Evolutionary conservation across 2,329 filamentous ascomycete genomes (phyloP).

Genomic region (Penicillium janthinellum): DNA sequence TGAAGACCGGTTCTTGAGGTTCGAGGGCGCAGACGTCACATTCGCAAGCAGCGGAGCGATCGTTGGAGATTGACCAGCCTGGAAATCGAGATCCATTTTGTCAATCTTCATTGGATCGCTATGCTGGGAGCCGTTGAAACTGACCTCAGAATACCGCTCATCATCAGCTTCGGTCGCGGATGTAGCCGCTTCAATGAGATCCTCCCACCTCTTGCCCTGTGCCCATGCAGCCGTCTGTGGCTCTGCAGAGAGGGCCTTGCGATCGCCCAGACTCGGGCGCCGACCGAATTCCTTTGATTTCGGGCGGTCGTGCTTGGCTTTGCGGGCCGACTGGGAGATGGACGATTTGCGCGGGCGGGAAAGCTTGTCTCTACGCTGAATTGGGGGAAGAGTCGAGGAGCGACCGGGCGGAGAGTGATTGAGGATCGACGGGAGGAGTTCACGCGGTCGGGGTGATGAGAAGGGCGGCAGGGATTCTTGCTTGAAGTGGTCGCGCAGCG

Average conservation of each 20-base stretch:
- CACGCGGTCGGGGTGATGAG: slow-evolving; percentile 64
- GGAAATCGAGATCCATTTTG: slow-evolving; percentile 7
- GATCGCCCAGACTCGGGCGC: slow-evolving; percentile 71
- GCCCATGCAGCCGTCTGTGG: slow-evolving; percentile 70
- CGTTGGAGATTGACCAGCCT: slow-evolving; percentile 45
- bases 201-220: slow-evolving; percentile 90
- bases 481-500: slow-evolving; percentile 67
- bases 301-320: slow-evolving; percentile 77
- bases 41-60: slow-evolving; percentile 43
- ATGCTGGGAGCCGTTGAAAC: slow-evolving; percentile 38
- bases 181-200: slow-evolving; percentile 90
- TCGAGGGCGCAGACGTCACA: slow-evolving; percentile 42
- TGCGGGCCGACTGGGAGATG: slow-evolving; percentile 74
- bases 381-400: slow-evolving; percentile 82
- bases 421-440: slow-evolving; percentile 80
- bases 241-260: slow-evolving; percentile 85
- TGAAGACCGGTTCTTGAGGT: slow-evolving; percentile 59
- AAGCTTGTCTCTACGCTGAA: slow-evolving; percentile 72
- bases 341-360: slow-evolving; percentile 82
- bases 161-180: slow-evolving; percentile 90
- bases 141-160: slow-evolving; percentile 77
- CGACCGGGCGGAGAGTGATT: slow-evolving; percentile 78
- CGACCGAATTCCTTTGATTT: slow-evolving; percentile 75
- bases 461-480: slow-evolving; percentile 72
- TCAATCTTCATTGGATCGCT: slow-evolving; percentile 51